Conservation (phyloP, 2,329 filamentous ascomycete genomes). For the Phialemoniopsis sp. region DNA sequence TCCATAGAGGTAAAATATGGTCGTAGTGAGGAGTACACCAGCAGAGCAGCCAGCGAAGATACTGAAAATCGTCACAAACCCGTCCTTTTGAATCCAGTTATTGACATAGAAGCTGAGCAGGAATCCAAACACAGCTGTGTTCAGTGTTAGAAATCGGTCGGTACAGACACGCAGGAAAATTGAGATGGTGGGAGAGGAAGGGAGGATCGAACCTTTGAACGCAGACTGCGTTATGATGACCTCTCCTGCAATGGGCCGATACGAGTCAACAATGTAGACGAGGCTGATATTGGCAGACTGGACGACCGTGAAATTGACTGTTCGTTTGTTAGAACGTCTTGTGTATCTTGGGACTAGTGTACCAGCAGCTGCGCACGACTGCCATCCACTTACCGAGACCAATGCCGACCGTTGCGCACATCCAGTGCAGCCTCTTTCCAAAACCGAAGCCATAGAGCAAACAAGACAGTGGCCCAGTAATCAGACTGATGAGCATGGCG, state of each 20-base stretch:
- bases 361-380: no score
- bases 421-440: constrained; percentile 44
- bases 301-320: constrained; percentile 51
- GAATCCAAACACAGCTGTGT: constrained; percentile 50
- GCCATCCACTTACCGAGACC: constrained; percentile 44
- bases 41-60: constrained; percentile 53
- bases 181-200: background rate
- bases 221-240: constrained; percentile 46
- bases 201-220: constrained; percentile 33
- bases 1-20: constrained; percentile 50
- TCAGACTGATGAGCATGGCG: constrained; percentile 43
- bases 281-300: constrained; percentile 52
- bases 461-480: constrained; percentile 42
- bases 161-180: no score
- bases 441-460: constrained; percentile 44
- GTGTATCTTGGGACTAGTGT: no score
- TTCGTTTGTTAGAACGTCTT: constrained; percentile 6
- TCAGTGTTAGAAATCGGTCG: no score
- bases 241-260: constrained; percentile 54
- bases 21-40: constrained; percentile 38
- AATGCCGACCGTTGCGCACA: constrained; percentile 49
- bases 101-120: constrained; percentile 58
- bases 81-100: constrained; percentile 45
- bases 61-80: constrained; percentile 48
- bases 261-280: constrained; percentile 54